Conservation (phyloP, 2,329 filamentous ascomycete species). For the Penicillium sp. region DNA sequence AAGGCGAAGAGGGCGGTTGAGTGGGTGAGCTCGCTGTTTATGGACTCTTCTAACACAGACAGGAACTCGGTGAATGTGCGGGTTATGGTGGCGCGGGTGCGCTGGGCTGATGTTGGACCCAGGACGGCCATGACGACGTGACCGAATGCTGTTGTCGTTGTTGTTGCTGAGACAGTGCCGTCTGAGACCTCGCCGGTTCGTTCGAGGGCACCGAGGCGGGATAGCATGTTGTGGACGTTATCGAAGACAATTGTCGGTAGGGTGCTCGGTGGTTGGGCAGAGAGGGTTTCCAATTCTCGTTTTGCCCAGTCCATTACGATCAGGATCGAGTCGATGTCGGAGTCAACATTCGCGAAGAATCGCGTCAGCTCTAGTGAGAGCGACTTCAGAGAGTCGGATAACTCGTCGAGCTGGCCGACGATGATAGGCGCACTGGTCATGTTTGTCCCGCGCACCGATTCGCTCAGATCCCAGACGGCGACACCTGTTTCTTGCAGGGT, state of each 20-base stretch:
- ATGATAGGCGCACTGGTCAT: constrained; percentile 89
- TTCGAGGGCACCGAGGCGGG: constrained; percentile 49
- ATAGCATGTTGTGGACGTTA: constrained; percentile 78
- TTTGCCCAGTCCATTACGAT: constrained; percentile 96
- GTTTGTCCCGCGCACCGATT: constrained; percentile 84
- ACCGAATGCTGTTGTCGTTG: constrained; percentile 64
- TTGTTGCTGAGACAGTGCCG: constrained; percentile 35
- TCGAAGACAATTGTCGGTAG: constrained; percentile 72
- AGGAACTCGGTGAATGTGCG: constrained; percentile 88
- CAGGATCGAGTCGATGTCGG: constrained; percentile 88
- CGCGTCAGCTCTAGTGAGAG: constrained; percentile 82
- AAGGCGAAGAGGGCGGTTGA: constrained; percentile 78
- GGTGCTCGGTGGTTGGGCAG: constrained; percentile 60
- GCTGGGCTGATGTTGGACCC: constrained; percentile 76
- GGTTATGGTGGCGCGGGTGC: constrained; percentile 76
- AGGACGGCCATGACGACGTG: constrained; percentile 70
- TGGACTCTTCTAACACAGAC: constrained; percentile 82
- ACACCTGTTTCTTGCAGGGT: constrained; percentile 89
- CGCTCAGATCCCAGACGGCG: constrained; percentile 91
- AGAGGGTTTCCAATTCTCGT: constrained; percentile 74
- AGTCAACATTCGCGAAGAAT: constrained; percentile 92
- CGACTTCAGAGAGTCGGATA: constrained; percentile 82
- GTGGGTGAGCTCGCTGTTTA: constrained; percentile 79
- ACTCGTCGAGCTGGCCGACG: constrained; percentile 77
- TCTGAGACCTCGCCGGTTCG: constrained; percentile 26